Base-by-base conservation (phyloP, 2,329 filamentous ascomycete genomes). In the Teratosphaeria zuluensis region DNA sequence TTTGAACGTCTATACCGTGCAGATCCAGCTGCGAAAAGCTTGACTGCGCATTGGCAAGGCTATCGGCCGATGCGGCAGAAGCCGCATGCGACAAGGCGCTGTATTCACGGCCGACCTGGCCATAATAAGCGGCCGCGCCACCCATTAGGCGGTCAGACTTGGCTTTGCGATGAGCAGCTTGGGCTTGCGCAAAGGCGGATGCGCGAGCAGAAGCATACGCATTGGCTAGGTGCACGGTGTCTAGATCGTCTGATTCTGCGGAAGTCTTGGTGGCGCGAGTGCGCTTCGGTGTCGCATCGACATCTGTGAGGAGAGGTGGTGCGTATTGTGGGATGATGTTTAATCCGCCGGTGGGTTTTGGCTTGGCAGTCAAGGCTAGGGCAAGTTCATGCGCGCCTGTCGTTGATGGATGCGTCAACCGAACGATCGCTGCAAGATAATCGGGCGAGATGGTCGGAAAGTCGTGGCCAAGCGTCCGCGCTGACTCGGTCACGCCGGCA, bases 1-100 rank as follows among this genome's bases (percentile, higher is more conserved):
- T 89, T 54, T 84, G 78, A 1, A 96, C 91, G 52, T 81, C 85
- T 4, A 96, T 84, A 5, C 90, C 90, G 71, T 97, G 92, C 30
- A 97, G 77, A 72, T 97, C 92, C 7, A 95, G 77, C 21, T 80
- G 76, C 1, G 74, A 77, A 1, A 71, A 60, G 0, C 61, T 61
- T 55, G 89, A 92, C 68, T 91, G 87, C 9, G 75, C 70, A 11
- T 85, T 79, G 1, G 92, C 92, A 3, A 87, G 78, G 0, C 81
- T 74, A 66, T 94, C 87, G 1, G 90, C 89, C 1, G 85, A 85
- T 0, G 78, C 78, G n/a, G 84, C 84, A 19, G 78, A 78, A n/a
- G 84, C 81, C 19, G 76, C 76, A 61, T 82, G 81, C 1, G 85
- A 81, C 51, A 77, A 77, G 12, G 78, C 80, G 4, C 82, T 77